Conservation (phyloP, 306 rosid genomes). For the Casuarina cunninghamiana region DNA sequence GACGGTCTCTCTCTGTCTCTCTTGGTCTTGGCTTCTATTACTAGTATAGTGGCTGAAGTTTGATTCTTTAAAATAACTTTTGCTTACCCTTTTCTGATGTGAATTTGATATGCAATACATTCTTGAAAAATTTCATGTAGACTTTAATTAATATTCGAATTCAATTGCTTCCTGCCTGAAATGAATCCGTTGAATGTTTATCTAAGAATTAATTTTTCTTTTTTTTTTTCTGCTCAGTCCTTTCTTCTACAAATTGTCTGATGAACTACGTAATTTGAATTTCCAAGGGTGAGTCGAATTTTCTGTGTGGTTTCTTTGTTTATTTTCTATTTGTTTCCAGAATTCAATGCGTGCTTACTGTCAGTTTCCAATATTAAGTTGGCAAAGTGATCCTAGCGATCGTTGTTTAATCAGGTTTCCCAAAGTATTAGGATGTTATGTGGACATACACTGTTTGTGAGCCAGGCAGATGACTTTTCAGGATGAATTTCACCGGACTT, state of each 20-base stretch:
- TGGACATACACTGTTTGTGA: not conserved
- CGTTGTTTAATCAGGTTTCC: not conserved
- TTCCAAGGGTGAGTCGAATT: not conserved
- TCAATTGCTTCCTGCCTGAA: not conserved
- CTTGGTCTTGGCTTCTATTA: not conserved
- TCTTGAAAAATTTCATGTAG: not conserved
- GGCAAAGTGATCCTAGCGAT: not conserved
- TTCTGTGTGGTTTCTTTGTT: not conserved
- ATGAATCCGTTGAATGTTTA: not conserved
- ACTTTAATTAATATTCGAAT: not conserved
- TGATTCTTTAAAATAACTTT: not conserved
- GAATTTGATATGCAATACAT: not conserved
- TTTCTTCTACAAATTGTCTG: not conserved
- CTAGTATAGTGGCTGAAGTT: not conserved
- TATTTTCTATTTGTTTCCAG: not conserved
- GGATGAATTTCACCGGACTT: not conserved
- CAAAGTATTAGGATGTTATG: not conserved
- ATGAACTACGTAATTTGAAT: not conserved
- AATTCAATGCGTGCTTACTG: not conserved
- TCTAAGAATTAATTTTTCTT: not conserved
- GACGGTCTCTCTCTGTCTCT: slow-evolving; percentile 55
- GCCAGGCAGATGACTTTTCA: not conserved
- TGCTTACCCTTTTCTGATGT: slow-evolving; percentile 1
- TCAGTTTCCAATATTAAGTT: slow-evolving; percentile 3
- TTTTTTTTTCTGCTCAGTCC: not conserved